These are phyloP conservation scores for Tylopilus vinaceipallidus DNA, from an alignment of 768 basidiomycete species.

Conservation along the genomic window DNA sequence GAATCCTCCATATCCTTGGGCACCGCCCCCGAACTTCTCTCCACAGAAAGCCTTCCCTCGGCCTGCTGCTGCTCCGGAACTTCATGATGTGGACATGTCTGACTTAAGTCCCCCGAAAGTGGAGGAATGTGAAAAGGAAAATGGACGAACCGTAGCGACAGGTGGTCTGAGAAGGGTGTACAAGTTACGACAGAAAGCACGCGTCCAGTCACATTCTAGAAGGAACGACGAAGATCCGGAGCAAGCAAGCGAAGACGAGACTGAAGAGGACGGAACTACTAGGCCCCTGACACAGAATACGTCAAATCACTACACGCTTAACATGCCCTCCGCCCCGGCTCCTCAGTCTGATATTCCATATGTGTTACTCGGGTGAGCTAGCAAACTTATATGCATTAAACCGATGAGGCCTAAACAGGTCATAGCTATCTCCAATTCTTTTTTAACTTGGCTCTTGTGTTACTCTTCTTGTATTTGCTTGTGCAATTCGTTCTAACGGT, in stretches of 20 bases:
- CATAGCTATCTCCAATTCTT: constrained; percentile 88
- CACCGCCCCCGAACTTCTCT: constrained; percentile 59
- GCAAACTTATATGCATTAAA: constrained; percentile 2
- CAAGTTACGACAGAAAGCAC: constrained; percentile 54
- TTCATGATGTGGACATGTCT: constrained; percentile 72
- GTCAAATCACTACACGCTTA: constrained; percentile 81
- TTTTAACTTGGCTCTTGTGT: constrained; percentile 84
- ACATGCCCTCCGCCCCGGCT: constrained; percentile 61
- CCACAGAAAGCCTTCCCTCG: constrained; percentile 58
- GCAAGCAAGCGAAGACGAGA: constrained; percentile 43
- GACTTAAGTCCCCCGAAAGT: constrained; percentile 61
- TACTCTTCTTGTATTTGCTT: constrained; percentile 81
- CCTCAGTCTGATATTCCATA: constrained; percentile 71
- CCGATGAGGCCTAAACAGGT: constrained; percentile 17
- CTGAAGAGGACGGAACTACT: constrained; percentile 45
- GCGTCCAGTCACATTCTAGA: constrained; percentile 27
- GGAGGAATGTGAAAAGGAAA: constrained; percentile 41
- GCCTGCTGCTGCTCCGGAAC: constrained; percentile 40
- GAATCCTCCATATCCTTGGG: constrained; percentile 55
- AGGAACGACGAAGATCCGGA: constrained; percentile 29
- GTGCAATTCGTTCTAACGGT: constrained; percentile 88
- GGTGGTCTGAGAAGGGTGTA: constrained; percentile 68
- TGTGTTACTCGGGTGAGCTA: constrained; percentile 75
- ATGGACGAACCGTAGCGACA: constrained; percentile 52
- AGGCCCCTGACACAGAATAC: constrained; percentile 50